Base-by-base conservation (phyloP, 1,284 basidiomycete genomes). In the Ustilago loliicola region DNA sequence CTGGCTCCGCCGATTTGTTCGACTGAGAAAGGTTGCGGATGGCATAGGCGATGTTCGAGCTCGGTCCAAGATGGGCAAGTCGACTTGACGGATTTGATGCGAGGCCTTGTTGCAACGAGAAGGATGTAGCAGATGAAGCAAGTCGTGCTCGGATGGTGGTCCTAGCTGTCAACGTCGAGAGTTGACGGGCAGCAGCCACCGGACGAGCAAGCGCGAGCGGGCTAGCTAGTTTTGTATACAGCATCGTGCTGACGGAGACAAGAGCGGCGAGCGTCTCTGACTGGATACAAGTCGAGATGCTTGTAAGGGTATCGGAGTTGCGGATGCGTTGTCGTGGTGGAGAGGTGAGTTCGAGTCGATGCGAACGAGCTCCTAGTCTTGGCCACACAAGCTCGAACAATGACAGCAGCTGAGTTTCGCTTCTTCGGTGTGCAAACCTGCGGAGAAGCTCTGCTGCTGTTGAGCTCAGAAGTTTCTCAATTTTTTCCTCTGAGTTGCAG, bases 221-320 rank as follows among this genome's bases (percentile, higher is more conserved):
- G 58, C 66, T 61, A 8, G 61, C 50, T 19, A 73, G 36, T 47
- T 68, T 73, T 52, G 71, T 68, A 48, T 73, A 73, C 66, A 73
- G 32, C 71, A 73, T 73, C 15, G 61, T 25, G 54, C 65, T 38
- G 56, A 40, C 17, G 23, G 29, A 19, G 23, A 25, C 23, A 50
- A 32, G 57, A 47, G 17, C 42, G 29, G n/a, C 23, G 11, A 15
- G 25, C 7, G 8, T 23, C 25, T 52, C 34, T 29, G 10, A 15
- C 53, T 55, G 29, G 9, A 21, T 53, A 48, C 56, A 63, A 56
- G 45, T 38, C 11, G 30, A 17, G 36, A n/a, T 34, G 53, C 51
- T 55, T 61, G 53, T 57, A 40, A 13, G 25, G 62, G 15, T 48
- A n/a, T 52, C 11, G 1, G 13, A 45, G 23, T 27, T 15, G 29